Percentiles rank a stretch among this genome's conserved stretches.
phyloP scores from a whole-genome alignment of 805 yeast genomes.

The Ogataea saltuana region DNA sequence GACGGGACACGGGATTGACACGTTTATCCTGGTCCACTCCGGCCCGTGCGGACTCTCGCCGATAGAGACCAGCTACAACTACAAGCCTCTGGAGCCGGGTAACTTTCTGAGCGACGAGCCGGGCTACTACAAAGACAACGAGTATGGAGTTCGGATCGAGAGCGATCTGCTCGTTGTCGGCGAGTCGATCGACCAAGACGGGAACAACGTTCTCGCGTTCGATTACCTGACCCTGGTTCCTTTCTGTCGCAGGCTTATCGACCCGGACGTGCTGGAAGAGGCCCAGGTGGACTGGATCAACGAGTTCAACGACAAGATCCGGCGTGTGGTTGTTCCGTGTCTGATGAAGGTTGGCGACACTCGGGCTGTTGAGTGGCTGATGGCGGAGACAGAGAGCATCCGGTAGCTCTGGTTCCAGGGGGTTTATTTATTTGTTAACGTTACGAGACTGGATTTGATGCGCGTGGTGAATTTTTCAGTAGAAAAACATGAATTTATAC shows the following conservation, averaged over 20 bases:
- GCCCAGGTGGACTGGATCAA: constrained; percentile 74
- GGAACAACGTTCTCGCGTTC: constrained; percentile 61
- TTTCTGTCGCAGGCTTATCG: constrained; percentile 74
- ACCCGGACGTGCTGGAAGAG: constrained; percentile 49
- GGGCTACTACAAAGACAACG: constrained; percentile 88
- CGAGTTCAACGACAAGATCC: constrained; percentile 58
- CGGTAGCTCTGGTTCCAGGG: too few relatives aligned
- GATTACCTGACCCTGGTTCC: constrained; percentile 88
- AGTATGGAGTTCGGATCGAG: constrained; percentile 87
- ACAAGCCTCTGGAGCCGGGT: constrained; percentile 61
- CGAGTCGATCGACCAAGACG: constrained; percentile 45
- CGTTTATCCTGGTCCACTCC: constrained; percentile 89
- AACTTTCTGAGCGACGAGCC: constrained; percentile 90
- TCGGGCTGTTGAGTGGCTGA: constrained; percentile 69
- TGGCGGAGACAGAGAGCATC: constrained; percentile 63
- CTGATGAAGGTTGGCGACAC: constrained; percentile 56
- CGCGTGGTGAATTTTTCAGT: too few relatives aligned
- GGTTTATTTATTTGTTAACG: too few relatives aligned
- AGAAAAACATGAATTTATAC: too few relatives aligned
- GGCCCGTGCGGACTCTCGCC: constrained; percentile 84
- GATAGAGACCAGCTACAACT: constrained; percentile 33
- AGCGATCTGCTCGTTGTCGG: constrained; percentile 67
- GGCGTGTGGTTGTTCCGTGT: constrained; percentile 50
- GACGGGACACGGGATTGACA: constrained; percentile 97
- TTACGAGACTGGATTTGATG: too few relatives aligned